Conservation (phyloP, 176 grass and related monocot species). For the Hsuehochloa calcarea region DNA sequence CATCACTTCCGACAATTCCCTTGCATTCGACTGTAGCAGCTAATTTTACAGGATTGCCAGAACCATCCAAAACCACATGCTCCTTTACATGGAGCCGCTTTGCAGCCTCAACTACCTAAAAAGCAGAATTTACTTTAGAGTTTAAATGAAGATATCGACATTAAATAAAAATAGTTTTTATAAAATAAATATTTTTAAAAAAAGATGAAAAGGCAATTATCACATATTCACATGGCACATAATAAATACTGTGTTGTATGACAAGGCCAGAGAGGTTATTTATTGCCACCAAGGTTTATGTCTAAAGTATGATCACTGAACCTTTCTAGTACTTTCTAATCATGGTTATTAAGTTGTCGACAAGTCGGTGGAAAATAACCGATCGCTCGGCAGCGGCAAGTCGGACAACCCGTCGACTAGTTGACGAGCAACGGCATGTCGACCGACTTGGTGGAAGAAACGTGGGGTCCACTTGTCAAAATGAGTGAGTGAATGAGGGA, state of each 20-base stretch:
- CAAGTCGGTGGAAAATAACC: too few species aligned
- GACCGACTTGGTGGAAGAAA: too few species aligned
- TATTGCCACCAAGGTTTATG: neutral
- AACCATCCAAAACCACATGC: slow-evolving; percentile 91
- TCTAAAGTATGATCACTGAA: neutral
- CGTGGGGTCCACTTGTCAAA: too few species aligned
- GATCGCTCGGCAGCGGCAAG: too few species aligned
- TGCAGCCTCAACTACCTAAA: slow-evolving; percentile 90
- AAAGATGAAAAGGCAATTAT: neutral
- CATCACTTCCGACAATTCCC: slow-evolving; percentile 96
- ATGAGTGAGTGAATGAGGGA: too few species aligned
- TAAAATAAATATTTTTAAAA: too few species aligned
- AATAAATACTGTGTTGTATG: neutral
- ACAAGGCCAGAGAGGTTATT: neutral
- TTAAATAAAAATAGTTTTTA: neutral
- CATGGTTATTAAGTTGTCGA: too few species aligned
- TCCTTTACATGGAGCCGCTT: slow-evolving; percentile 90
- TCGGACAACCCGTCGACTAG: too few species aligned
- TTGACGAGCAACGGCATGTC: too few species aligned
- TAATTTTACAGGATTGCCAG: slow-evolving; percentile 84
- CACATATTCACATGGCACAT: neutral
- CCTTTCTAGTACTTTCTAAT: neutral
- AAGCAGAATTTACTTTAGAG: slow-evolving; percentile 15
- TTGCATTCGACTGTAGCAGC: slow-evolving; percentile 98
- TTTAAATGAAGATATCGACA: neutral